Evolutionary conservation across 179 eudicot species (phyloP).

Genomic region (Pouteria campechiana): DNA sequence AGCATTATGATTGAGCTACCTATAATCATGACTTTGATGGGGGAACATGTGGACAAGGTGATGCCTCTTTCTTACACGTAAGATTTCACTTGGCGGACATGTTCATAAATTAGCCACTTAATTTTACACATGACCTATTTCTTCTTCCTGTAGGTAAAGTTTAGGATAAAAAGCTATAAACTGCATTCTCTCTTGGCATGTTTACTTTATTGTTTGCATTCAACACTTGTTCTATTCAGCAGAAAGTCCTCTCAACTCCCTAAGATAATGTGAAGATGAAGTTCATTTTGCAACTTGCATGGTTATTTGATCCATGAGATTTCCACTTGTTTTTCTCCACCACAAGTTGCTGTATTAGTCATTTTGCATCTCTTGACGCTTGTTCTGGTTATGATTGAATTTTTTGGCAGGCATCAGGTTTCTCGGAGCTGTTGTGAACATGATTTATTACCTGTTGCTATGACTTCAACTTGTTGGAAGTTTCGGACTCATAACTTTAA

Average conservation of each 20-base stretch:
- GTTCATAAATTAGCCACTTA: too few relatives aligned
- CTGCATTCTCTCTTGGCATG: constrained; percentile 7
- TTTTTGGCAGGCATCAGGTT: constrained; percentile 80
- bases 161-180: too few relatives aligned
- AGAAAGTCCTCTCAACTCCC: not conserved
- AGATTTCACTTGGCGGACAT: too few relatives aligned
- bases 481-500: constrained; percentile 92
- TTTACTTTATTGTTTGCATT: not conserved
- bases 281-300: not conserved
- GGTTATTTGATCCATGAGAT: not conserved
- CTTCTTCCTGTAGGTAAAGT: too few relatives aligned
- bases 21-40: not conserved
- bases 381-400: constrained; percentile 36
- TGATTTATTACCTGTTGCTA: constrained; percentile 68
- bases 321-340: not conserved
- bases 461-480: constrained; percentile 81
- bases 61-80: too few relatives aligned
- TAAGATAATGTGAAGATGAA: too few relatives aligned
- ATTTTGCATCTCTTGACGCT: constrained; percentile 25
- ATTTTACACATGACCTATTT: too few relatives aligned
- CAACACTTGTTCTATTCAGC: not conserved
- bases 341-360: not conserved
- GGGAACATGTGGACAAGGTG: not conserved
- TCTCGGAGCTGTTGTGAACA: constrained; percentile 79
- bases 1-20: too few relatives aligned